Conservation (phyloP, 345 rosid genomes). For the Toxicodendron radicans region DNA sequence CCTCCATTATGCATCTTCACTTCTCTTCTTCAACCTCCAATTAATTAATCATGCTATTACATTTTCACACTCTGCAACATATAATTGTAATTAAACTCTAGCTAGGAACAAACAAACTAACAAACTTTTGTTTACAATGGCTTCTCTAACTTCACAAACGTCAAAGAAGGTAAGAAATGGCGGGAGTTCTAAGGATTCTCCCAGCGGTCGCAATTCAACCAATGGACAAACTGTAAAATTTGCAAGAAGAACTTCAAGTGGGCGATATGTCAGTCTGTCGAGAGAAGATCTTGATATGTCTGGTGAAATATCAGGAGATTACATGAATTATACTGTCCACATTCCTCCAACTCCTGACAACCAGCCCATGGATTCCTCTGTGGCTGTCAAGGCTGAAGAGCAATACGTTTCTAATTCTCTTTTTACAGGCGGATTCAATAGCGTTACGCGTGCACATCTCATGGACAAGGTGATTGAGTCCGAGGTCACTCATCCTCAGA, state of each 20-base stretch:
- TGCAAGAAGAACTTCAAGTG: constrained; percentile 86
- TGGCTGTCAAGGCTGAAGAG: constrained; percentile 74
- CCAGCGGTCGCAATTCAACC: constrained; percentile 11
- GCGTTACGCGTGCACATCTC: constrained; percentile 89
- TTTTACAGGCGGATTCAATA: constrained; percentile 93
- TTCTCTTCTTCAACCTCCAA: no score
- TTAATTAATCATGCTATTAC: no score
- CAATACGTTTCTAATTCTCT: constrained; percentile 89
- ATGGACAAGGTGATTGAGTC: constrained; percentile 98
- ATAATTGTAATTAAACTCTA: no score
- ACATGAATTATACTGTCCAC: constrained; percentile 89
- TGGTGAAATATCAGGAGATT: constrained; percentile 72
- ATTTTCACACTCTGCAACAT: no score
- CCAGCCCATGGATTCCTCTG: constrained; percentile 65
- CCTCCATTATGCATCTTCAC: no score
- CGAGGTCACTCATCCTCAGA: constrained; percentile 92
- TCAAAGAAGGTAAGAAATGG: constrained; percentile 54
- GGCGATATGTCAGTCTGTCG: constrained; percentile 86
- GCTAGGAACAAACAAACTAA: no score
- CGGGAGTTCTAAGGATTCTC: constrained; percentile 37
- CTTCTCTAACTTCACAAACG: constrained; percentile 55
- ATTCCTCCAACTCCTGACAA: constrained; percentile 94
- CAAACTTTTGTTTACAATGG: constrained; percentile 23
- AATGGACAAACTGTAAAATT: constrained; percentile 86
- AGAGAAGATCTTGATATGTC: constrained; percentile 87